Percentiles rank a stretch among this genome's conserved stretches.
phyloP scores from a whole-genome alignment of 2,329 filamentous ascomycete species.

The Diatrype stigma region DNA sequence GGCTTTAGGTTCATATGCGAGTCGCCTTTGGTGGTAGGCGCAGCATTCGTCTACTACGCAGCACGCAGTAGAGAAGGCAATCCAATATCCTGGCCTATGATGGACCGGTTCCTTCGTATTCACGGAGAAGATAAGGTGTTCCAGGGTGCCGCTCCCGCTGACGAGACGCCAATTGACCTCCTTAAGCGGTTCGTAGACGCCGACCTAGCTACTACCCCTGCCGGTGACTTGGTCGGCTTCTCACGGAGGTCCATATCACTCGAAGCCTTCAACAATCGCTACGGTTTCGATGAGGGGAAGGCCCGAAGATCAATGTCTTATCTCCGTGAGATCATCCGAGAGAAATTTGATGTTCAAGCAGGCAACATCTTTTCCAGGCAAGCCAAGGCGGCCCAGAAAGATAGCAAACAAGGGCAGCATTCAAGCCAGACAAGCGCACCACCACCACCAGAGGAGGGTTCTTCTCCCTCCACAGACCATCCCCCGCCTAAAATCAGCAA shows the following conservation, averaged over 20 bases:
- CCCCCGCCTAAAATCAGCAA: constrained; percentile 2
- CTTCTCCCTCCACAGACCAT: neutral
- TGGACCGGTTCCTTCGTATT: constrained; percentile 14
- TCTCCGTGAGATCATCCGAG: constrained; percentile 8
- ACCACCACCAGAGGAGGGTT: neutral
- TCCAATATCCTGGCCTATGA: constrained; percentile 13
- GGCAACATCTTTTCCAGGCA: constrained; percentile 2
- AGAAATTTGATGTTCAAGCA: constrained; percentile 2
- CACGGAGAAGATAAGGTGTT: constrained; percentile 5
- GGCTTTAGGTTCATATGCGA: constrained; percentile 15
- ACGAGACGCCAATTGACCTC: constrained; percentile 1
- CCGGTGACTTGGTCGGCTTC: neutral
- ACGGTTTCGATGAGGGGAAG: neutral
- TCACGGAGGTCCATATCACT: constrained; percentile 1
- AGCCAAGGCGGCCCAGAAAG: neutral
- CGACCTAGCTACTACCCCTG: neutral
- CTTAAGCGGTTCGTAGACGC: constrained; percentile 5
- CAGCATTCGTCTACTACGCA: constrained; percentile 17
- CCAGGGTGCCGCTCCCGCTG: neutral
- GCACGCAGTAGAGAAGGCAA: constrained; percentile 2
- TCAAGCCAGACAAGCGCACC: neutral
- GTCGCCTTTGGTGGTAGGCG: constrained; percentile 19
- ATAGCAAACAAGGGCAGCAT: neutral
- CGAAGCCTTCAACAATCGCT: constrained; percentile 4
- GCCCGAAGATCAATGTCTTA: constrained; percentile 4